phyloP scores from a whole-genome alignment of 1,139 yeast species.

The Diutina mesorugosa region DNA sequence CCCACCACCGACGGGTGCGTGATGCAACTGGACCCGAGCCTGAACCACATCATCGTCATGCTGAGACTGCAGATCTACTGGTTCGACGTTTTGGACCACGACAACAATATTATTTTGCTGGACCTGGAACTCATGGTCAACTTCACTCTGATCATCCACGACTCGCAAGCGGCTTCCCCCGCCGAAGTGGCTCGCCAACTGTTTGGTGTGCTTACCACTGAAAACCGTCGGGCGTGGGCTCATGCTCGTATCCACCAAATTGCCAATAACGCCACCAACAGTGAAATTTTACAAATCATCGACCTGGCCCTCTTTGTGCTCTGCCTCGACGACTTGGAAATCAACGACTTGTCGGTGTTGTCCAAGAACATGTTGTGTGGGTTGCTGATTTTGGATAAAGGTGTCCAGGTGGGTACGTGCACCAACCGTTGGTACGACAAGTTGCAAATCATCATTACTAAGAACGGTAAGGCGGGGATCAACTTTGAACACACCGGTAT shows the following conservation, averaged over 20 bases:
- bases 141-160: slow-evolving; percentile 63
- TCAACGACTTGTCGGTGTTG: slow-evolving; percentile 54
- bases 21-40: slow-evolving; percentile 65
- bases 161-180: slow-evolving; percentile 47
- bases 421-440: slow-evolving; percentile 94
- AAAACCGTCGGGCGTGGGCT: slow-evolving; percentile 80
- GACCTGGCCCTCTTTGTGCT: slow-evolving; percentile 75
- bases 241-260: slow-evolving; percentile 41
- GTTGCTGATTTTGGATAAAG: slow-evolving; percentile 62
- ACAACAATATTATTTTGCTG: slow-evolving; percentile 54
- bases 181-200: slow-evolving; percentile 69
- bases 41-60: slow-evolving; percentile 74
- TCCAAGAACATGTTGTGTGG: slow-evolving; percentile 84
- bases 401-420: slow-evolving; percentile 87
- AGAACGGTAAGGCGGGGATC: slow-evolving; percentile 86
- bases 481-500: slow-evolving; percentile 94
- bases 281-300: slow-evolving; percentile 58
- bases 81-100: slow-evolving; percentile 77
- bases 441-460: slow-evolving; percentile 78
- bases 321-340: slow-evolving; percentile 67
- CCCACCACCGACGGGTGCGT: slow-evolving; percentile 73
- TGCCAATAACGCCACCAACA: slow-evolving; percentile 33
- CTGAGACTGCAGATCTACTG: slow-evolving; percentile 84
- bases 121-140: slow-evolving; percentile 69
- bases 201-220: slow-evolving; percentile 83